Evolutionary conservation across 345 rosid species (phyloP).

Genomic region (Eutrema heterophyllum): DNA sequence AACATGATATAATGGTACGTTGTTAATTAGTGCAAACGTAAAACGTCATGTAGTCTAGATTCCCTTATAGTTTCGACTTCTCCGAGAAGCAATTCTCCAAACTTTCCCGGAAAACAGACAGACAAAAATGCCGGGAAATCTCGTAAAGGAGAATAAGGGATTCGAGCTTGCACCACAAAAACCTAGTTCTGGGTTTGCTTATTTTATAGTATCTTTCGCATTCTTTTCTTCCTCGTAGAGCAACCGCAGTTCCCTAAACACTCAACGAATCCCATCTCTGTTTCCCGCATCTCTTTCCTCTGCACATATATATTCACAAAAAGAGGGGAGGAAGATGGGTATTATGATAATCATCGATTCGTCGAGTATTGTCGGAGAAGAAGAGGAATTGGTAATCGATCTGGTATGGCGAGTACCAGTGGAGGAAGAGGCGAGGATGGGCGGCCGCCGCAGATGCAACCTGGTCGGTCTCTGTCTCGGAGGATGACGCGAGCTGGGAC

Average conservation of each 20-base stretch:
- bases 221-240: constrained; percentile 60
- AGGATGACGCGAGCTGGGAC: constrained; percentile 47
- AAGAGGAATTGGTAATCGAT: not conserved
- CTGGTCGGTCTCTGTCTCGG: constrained; percentile 38
- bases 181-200: constrained; percentile 17
- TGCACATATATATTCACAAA: constrained; percentile 5
- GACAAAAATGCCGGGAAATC: not conserved
- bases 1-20: not conserved
- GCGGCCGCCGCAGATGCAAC: constrained; percentile 30
- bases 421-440: constrained; percentile 46
- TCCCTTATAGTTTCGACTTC: not conserved
- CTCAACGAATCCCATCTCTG: constrained; percentile 52
- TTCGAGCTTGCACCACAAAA: not conserved
- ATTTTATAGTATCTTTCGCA: not conserved
- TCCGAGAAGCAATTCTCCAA: not conserved
- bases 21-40: not conserved
- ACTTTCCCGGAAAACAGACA: constrained; percentile 1
- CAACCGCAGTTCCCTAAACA: constrained; percentile 56
- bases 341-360: constrained; percentile 11
- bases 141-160: constrained; percentile 3
- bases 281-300: not conserved
- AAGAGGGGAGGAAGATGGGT: constrained; percentile 11
- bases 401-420: constrained; percentile 73
- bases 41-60: constrained; percentile 24
- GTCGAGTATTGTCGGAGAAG: not conserved